Base-by-base conservation (phyloP, 2,329 filamentous ascomycete genomes). In the Arthrobotrys megalospora region DNA sequence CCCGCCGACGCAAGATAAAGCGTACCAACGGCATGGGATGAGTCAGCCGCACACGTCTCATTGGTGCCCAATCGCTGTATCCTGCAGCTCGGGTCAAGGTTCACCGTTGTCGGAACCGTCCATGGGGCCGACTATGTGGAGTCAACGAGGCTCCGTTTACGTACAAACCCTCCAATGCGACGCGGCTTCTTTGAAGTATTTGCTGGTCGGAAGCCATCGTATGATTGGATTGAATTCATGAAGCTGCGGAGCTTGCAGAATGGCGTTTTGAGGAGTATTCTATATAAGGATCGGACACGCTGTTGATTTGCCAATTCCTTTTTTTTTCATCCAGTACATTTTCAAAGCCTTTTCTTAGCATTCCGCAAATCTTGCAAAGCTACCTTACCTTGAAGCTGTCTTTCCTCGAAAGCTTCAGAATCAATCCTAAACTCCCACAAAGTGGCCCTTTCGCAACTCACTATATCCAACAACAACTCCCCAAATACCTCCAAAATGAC, bases 401-500 rank as follows among this genome's bases (percentile, higher is more conserved):
- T 16, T 7, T 21, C 14, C 6, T 41, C 34, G 7, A 47, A 53
- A 63, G 28, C 52, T 10, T 24, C 16, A 16, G 34, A 60, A 43
- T 4, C 11, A 45, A 6, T 16, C 21, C 8, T 12, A 63, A 41
- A 16, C 16, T 41, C 50, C 55, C 24, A 28, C 24, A 63, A 50
- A 47, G 36, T 63, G 67, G n/a, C 24, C 11, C 12, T 2, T 16
- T 45, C 16, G 6, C 50, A 55, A 63, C 34, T n/a, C 48, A 62
- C 7, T 10, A 43, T 21, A 12, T 65, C 72, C 53, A 70, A 52
- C 58, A 62, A 38, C 6, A 16, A 32, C 16, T 50, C 41, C n/a
- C 45, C 8, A 48, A 36, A 45, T n/a, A 2, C 24, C 19, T 12
- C 52, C 55, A 76, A 70, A 60, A 77, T 77, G 65, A 52, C 72